phyloP scores from a whole-genome alignment of 108 stramenopile genomes.

The Aurantiochytrium sp. region DNA sequence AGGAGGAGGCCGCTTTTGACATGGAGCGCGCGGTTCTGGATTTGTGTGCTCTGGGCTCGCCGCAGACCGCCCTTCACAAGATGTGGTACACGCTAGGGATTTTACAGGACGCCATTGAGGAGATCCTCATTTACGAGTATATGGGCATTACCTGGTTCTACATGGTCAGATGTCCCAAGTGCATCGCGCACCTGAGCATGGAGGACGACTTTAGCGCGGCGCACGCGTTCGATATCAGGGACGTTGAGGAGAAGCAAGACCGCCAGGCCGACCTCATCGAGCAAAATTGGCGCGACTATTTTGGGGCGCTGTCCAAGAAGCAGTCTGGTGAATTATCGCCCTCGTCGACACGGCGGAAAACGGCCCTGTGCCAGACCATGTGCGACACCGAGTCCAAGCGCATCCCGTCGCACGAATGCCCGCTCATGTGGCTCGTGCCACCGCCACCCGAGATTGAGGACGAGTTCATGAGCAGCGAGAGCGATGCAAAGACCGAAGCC shows the following conservation, averaged over 20 bases:
- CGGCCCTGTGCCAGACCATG: not conserved
- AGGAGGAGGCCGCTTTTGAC: not conserved
- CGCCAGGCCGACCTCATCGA: not conserved
- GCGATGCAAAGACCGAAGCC: not conserved
- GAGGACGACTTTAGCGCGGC: not conserved
- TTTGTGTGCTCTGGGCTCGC: not conserved
- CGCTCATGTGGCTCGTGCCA: constrained; percentile 20
- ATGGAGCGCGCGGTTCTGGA: not conserved
- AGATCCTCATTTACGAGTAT: not conserved
- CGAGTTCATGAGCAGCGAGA: not conserved
- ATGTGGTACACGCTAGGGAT: not conserved
- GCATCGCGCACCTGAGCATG: not conserved
- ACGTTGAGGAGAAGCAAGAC: not conserved
- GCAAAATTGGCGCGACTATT: constrained; percentile 19
- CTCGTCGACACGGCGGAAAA: too few species aligned
- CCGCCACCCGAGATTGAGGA: not conserved
- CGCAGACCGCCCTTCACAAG: not conserved
- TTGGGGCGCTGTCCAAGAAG: not conserved
- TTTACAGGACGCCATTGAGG: not conserved
- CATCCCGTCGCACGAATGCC: constrained; percentile 13
- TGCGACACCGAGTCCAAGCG: not conserved
- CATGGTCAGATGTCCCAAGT: not conserved
- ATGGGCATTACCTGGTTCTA: constrained; percentile 27
- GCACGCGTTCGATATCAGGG: not conserved
- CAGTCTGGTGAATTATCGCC: too few species aligned